A percentile compares a stretch with the other conserved stretches of the same genome.
phyloP scores from a whole-genome alignment of 179 eudicot genomes.

The Dionaea muscipula region DNA sequence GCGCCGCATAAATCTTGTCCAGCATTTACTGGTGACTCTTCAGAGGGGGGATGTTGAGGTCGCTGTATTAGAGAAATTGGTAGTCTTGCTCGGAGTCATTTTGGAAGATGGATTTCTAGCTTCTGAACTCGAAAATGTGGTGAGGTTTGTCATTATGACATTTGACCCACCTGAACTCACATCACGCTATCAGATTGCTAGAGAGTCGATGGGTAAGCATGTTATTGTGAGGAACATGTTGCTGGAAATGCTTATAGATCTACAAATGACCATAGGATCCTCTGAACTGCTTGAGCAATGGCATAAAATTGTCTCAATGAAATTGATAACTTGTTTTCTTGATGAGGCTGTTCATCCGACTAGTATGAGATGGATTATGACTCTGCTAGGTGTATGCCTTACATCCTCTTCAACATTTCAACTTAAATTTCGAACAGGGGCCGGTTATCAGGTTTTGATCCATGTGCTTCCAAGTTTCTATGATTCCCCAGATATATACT shows the following conservation, averaged over 20 bases:
- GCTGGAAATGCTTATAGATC: constrained; percentile 94
- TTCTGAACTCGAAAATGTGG: constrained; percentile 86
- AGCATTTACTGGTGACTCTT: constrained; percentile 82
- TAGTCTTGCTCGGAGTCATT: constrained; percentile 79
- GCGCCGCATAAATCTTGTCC: constrained; percentile 89
- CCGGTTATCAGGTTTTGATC: constrained; percentile 84
- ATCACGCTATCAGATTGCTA: constrained; percentile 34
- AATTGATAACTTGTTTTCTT: constrained; percentile 73
- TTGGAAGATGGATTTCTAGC: constrained; percentile 87
- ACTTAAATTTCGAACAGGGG: constrained; percentile 76
- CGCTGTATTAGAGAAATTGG: constrained; percentile 87
- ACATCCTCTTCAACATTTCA: constrained; percentile 89
- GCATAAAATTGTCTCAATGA: constrained; percentile 93
- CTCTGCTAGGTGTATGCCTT: constrained; percentile 95
- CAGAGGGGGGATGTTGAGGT: constrained; percentile 99
- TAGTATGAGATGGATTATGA: constrained; percentile 99
- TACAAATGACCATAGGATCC: constrained; percentile 75
- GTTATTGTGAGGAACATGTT: constrained; percentile 97
- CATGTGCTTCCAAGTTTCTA: constrained; percentile 85
- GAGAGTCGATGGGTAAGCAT: constrained; percentile 98
- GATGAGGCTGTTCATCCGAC: constrained; percentile 99
- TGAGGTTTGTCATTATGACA: constrained; percentile 91
- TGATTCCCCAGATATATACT: constrained; percentile 98
- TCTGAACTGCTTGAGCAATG: constrained; percentile 94
- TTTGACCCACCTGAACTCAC: constrained; percentile 83